These are phyloP conservation scores for Haberlea rhodopensis DNA, from an alignment of 257 asterid species.

Conservation along the genomic window DNA sequence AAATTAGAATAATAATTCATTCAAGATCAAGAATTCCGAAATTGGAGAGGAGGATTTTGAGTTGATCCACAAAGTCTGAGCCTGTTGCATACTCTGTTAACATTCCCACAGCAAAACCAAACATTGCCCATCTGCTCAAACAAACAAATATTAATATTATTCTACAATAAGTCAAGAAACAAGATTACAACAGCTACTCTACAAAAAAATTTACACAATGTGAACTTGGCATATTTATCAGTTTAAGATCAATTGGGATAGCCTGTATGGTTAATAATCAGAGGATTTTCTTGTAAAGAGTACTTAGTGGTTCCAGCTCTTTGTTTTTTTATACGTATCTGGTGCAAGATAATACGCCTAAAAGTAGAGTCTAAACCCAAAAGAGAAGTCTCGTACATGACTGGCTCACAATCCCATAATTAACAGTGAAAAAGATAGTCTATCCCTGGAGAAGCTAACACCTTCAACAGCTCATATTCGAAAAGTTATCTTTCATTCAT, in stretches of 20 bases:
- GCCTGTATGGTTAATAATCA: not conserved
- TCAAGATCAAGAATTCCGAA: constrained; percentile 90
- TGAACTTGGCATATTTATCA: no score
- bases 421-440: no score
- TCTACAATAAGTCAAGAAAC: not conserved
- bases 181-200: not conserved
- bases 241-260: no score
- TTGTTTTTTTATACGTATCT: no score
- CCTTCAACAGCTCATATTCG: not conserved
- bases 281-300: not conserved
- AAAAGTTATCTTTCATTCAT: no score
- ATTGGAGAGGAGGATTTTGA: constrained; percentile 92
- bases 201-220: no score
- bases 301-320: not conserved
- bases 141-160: not conserved
- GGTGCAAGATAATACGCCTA: no score
- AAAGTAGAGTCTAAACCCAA: not conserved
- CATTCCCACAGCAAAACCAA: constrained; percentile 96
- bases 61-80: constrained; percentile 92
- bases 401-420: not conserved
- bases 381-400: not conserved
- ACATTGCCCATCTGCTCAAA: constrained; percentile 96
- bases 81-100: constrained; percentile 97
- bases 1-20: constrained; percentile 29
- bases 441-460: not conserved